Percentiles rank a stretch among this genome's conserved stretches.
These are phyloP conservation scores for Pseudogymnoascus sp. DNA, from an alignment of 2,329 filamentous ascomycete species.

Conservation along the genomic window DNA sequence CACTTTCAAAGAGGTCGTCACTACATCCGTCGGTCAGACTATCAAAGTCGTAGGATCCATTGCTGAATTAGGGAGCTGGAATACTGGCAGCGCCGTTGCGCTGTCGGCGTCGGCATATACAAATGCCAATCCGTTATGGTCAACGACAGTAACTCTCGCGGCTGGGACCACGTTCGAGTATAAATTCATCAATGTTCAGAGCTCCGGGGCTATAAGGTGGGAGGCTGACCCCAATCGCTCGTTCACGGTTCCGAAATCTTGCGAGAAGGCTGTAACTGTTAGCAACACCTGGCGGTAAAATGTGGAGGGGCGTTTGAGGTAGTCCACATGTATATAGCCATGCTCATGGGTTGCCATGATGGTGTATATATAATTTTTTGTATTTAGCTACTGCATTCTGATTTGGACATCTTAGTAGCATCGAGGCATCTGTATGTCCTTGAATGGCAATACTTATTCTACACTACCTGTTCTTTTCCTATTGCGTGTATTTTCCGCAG, in stretches of 20 bases:
- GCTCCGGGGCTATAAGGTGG: slow-evolving; percentile 48
- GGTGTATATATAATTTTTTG: background rate
- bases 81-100: slow-evolving; percentile 41
- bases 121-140: slow-evolving; percentile 51
- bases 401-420: background rate
- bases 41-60: slow-evolving; percentile 56
- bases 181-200: slow-evolving; percentile 55
- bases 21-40: slow-evolving; percentile 51
- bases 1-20: slow-evolving; percentile 49
- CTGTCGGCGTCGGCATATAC: slow-evolving; percentile 54
- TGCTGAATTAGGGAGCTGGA: slow-evolving; percentile 53
- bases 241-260: slow-evolving; percentile 15
- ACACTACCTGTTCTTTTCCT: background rate
- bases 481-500: background rate
- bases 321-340: background rate
- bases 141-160: slow-evolving; percentile 42
- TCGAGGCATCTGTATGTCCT: background rate
- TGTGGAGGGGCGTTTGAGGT: background rate
- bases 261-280: slow-evolving; percentile 14
- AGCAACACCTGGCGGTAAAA: slow-evolving; percentile 14
- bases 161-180: slow-evolving; percentile 51
- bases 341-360: background rate
- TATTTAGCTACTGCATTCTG: background rate
- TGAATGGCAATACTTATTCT: background rate
- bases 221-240: slow-evolving; percentile 38